Evolutionary conservation across 2,329 filamentous ascomycete species (phyloP).

Genomic region (Dactylellina drechsleri): DNA sequence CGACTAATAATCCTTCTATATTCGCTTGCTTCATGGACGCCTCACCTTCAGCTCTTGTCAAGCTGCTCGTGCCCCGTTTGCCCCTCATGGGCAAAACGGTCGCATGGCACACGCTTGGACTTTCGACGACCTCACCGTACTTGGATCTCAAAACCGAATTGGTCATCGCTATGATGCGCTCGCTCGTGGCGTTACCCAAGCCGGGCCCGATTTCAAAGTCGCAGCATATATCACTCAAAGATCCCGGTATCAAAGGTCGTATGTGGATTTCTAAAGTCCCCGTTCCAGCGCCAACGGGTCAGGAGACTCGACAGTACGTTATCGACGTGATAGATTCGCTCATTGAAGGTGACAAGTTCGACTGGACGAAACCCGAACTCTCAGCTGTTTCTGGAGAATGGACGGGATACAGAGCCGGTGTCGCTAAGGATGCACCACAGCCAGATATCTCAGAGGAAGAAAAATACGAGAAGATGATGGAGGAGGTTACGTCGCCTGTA

Average conservation of each 20-base stretch:
- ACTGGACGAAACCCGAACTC: slow-evolving; percentile 66
- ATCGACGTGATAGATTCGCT: slow-evolving; percentile 70
- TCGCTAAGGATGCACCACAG: slow-evolving; percentile 48
- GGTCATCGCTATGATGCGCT: slow-evolving; percentile 76
- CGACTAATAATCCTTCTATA: slow-evolving; percentile 42
- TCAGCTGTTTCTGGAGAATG: slow-evolving; percentile 76
- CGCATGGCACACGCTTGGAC: slow-evolving; percentile 71
- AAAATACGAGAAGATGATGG: slow-evolving; percentile 74
- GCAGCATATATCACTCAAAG: slow-evolving; percentile 72
- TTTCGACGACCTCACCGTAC: slow-evolving; percentile 77
- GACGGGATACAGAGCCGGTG: slow-evolving; percentile 73
- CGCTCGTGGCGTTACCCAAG: slow-evolving; percentile 65
- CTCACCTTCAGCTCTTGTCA: slow-evolving; percentile 29
- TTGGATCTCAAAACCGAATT: slow-evolving; percentile 81
- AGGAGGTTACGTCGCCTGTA: slow-evolving; percentile 69
- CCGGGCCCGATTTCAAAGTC: slow-evolving; percentile 69
- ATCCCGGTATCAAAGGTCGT: slow-evolving; percentile 76
- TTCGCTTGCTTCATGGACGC: slow-evolving; percentile 49
- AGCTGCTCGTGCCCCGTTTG: slow-evolving; percentile 35
- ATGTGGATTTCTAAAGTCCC: slow-evolving; percentile 82
- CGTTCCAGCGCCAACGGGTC: slow-evolving; percentile 69
- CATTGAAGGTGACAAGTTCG: slow-evolving; percentile 60
- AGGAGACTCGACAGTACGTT: slow-evolving; percentile 70
- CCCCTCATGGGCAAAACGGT: slow-evolving; percentile 60
- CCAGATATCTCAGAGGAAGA: slow-evolving; percentile 68